Conservation (phyloP, 192 early-diverging fungal species). For the Mortierella claussenii region DNA sequence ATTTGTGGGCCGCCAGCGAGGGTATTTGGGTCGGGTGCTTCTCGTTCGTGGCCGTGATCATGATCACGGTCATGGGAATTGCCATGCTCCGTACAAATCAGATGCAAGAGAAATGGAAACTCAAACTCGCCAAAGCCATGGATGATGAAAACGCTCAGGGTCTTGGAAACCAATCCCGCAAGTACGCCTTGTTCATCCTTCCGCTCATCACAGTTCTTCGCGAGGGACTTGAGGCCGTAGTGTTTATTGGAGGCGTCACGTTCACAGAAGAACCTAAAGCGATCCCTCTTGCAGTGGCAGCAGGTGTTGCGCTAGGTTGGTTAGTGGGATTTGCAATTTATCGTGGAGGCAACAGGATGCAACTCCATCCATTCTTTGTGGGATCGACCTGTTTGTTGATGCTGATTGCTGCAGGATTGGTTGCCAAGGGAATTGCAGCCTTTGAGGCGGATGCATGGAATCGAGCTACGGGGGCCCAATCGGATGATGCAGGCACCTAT, state of each 20-base stretch:
- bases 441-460: constrained; percentile 77
- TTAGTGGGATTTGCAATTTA: constrained; percentile 80
- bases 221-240: constrained; percentile 88
- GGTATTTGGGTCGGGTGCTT: constrained; percentile 71
- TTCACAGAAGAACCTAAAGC: constrained; percentile 69
- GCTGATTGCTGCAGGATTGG: constrained; percentile 83
- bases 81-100: constrained; percentile 79
- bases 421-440: constrained; percentile 71
- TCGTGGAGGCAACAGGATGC: constrained; percentile 71
- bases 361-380: constrained; percentile 83
- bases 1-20: constrained; percentile 60
- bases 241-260: constrained; percentile 88
- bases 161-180: constrained; percentile 35
- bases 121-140: constrained; percentile 66
- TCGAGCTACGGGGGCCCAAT: constrained; percentile 67
- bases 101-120: constrained; percentile 83
- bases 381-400: constrained; percentile 76
- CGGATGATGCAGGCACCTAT: constrained; percentile 63
- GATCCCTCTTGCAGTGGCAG: constrained; percentile 83
- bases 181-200: constrained; percentile 82
- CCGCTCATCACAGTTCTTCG: constrained; percentile 87
- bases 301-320: constrained; percentile 72
- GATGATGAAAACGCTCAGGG: constrained; percentile 42
- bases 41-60: constrained; percentile 76
- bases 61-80: constrained; percentile 86